A percentile compares a stretch with the other conserved stretches of the same genome.
These are phyloP conservation scores for Fusarium sp. DNA, from an alignment of 2,329 filamentous ascomycete species.

Conservation along the genomic window DNA sequence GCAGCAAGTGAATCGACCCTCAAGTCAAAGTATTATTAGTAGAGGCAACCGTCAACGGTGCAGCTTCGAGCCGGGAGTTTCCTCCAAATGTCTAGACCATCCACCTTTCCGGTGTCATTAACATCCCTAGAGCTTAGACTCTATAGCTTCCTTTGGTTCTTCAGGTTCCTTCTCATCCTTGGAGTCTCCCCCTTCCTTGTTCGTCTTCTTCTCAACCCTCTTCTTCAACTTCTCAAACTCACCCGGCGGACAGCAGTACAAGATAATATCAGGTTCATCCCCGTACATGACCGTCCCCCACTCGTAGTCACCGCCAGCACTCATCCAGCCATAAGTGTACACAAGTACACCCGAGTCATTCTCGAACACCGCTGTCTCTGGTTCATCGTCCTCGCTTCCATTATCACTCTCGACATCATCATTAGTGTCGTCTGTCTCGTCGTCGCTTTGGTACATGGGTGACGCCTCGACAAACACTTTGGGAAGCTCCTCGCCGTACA, in stretches of 20 bases:
- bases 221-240: background rate
- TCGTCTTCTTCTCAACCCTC: background rate
- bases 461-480: slow-evolving; percentile 1
- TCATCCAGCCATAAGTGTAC: slow-evolving; percentile 10
- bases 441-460: background rate
- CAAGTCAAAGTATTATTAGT: background rate
- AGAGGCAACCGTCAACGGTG: background rate
- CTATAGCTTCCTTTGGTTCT: background rate
- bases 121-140: background rate
- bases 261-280: background rate
- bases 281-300: background rate
- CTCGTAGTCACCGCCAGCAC: background rate
- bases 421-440: background rate
- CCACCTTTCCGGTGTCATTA: background rate
- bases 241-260: slow-evolving; percentile 10
- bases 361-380: background rate
- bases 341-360: background rate
- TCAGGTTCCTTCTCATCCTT: background rate
- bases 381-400: background rate
- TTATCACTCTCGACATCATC: background rate
- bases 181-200: background rate
- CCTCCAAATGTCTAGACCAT: background rate
- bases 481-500: slow-evolving; percentile 12
- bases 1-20: background rate
- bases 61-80: background rate